phyloP scores from a whole-genome alignment of 768 basidiomycete genomes.

The Dendrothele bispora region DNA sequence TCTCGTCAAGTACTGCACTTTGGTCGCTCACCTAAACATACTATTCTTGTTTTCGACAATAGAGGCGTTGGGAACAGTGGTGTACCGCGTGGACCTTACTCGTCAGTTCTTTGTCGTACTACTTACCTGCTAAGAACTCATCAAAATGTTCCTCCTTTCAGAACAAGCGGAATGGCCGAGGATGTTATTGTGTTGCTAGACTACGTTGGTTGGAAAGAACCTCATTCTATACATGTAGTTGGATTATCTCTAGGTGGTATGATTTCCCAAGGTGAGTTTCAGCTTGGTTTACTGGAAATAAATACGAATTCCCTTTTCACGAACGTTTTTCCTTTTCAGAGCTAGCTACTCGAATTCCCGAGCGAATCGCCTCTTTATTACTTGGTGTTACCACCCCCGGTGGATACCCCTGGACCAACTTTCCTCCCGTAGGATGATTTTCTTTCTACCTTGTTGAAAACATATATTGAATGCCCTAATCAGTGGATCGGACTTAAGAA shows the following conservation, averaged over 20 bases:
- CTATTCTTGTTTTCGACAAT: slow-evolving; percentile 79
- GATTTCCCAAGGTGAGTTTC: slow-evolving; percentile 82
- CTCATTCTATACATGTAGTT: slow-evolving; percentile 65
- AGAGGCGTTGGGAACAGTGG: slow-evolving; percentile 79
- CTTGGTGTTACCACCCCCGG: slow-evolving; percentile 74
- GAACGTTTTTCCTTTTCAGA: slow-evolving; percentile 41
- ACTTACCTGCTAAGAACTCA: slow-evolving; percentile 1
- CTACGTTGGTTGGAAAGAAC: slow-evolving; percentile 67
- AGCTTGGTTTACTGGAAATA: neutral
- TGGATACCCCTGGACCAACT: slow-evolving; percentile 52
- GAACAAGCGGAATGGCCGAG: slow-evolving; percentile 77
- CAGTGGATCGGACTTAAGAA: slow-evolving; percentile 41
- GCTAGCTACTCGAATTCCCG: slow-evolving; percentile 62
- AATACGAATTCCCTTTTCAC: neutral
- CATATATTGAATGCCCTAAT: neutral
- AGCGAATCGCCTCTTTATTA: slow-evolving; percentile 65
- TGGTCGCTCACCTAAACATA: slow-evolving; percentile 46
- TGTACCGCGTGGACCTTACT: slow-evolving; percentile 72
- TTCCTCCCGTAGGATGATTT: slow-evolving; percentile 56
- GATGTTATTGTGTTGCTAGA: slow-evolving; percentile 69
- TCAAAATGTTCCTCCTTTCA: slow-evolving; percentile 28
- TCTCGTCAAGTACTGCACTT: slow-evolving; percentile 65
- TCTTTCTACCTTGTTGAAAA: neutral
- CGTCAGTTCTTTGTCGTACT: slow-evolving; percentile 46
- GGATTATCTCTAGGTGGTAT: slow-evolving; percentile 81